Base-by-base conservation (phyloP, 345 rosid genomes). In the Boechera divaricarpa region DNA sequence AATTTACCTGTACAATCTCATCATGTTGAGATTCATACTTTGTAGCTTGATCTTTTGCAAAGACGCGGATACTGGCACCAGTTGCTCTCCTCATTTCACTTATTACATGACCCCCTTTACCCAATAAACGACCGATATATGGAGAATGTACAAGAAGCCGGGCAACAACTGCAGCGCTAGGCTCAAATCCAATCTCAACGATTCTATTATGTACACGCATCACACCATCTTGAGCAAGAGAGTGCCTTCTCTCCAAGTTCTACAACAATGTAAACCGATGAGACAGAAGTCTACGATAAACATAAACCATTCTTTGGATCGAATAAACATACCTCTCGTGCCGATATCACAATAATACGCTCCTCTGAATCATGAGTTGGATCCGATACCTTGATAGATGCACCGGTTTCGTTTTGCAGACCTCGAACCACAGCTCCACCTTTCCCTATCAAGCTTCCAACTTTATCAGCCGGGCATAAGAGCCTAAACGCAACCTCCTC, bases 381-480 rank as follows among this genome's bases (percentile, higher is more conserved):
- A 77, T 91, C 92, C 15, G 84, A 84, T 5, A 91, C 85, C 81
- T 89, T 89, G 76, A 91, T 89, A 29, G 80, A 77, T 0, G 97
- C 92, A 28, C 97, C 97, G 10, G 94, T 91, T 63, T 91, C 97
- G 66, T 83, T 82, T 66, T 91, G 89, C 83, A 91, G 10, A 54
- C 81, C 82, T 32, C 86, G 78, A 63, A 91, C 76, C 39, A 86
- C 83, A 33, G 86, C 84, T 66, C 97, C 97, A 58, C 94, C 94
- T 80, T 87, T 91, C 75, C 97, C 97, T 55, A 91, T 91, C 87
- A 89, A 81, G 69, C 88, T 85, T 32, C 94, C 94, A 73, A 91
- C 92, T 82, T 87, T 91, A 72, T 87, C 93, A 75, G 73, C 88
- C 35, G 86, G 92, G 76, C 94, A 91, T 16, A 91, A 78, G 70